Conservation (phyloP, 805 yeast genomes). For the Scheffersomyces ergatensis region DNA sequence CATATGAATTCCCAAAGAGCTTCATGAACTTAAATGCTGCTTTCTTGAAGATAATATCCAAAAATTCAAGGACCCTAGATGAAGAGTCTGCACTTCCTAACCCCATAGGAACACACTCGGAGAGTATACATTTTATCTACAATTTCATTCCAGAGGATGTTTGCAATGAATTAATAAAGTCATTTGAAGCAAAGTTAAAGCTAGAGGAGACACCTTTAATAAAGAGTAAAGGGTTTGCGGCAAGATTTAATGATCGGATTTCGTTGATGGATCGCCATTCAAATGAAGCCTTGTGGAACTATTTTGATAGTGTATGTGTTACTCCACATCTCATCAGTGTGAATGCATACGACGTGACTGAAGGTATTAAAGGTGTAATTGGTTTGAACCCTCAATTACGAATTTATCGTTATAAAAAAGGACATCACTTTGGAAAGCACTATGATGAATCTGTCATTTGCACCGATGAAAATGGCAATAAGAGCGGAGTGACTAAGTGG, state of each 20-base stretch:
- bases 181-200: constrained; percentile 20
- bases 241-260: constrained; percentile 54
- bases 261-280: constrained; percentile 39
- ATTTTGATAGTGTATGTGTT: constrained; percentile 28
- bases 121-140: no score
- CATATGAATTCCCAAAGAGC: no score
- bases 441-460: constrained; percentile 56
- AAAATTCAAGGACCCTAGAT: no score
- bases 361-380: constrained; percentile 34
- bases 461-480: constrained; percentile 16
- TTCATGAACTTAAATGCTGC: no score
- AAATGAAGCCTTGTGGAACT: constrained; percentile 40
- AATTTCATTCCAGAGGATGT: constrained; percentile 34
- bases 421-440: constrained; percentile 60
- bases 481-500: constrained; percentile 51
- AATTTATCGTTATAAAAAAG: constrained; percentile 51
- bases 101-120: no score
- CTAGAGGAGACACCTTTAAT: constrained; percentile 49
- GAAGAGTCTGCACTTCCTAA: no score
- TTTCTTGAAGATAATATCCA: no score
- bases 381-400: constrained; percentile 58
- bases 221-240: constrained; percentile 53
- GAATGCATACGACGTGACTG: constrained; percentile 20
- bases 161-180: constrained; percentile 38
- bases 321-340: no score